phyloP scores from a whole-genome alignment of 2,329 filamentous ascomycete genomes.

The Biscogniauxia marginata region DNA sequence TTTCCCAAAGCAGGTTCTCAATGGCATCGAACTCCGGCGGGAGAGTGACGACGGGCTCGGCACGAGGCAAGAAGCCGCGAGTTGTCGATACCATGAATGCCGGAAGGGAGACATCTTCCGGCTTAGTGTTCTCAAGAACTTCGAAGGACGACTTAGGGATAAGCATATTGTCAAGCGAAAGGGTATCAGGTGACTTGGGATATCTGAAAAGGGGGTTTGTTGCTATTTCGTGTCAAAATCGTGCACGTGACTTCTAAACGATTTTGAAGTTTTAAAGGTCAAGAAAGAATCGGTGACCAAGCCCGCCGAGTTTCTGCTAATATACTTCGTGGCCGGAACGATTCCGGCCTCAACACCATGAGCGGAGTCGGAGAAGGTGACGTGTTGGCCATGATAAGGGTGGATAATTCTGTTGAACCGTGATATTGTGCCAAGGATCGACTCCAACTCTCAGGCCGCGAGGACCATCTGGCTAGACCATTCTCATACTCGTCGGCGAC shows the following conservation, averaged over 20 bases:
- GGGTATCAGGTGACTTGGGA: neutral
- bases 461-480: neutral
- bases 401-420: neutral
- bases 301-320: conserved; percentile 20
- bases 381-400: neutral
- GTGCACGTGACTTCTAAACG: neutral
- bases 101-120: conserved; percentile 61
- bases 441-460: conserved; percentile 3
- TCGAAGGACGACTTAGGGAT: conserved; percentile 45
- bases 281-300: conserved; percentile 6
- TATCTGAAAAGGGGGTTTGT: neutral
- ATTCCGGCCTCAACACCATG: conserved; percentile 31
- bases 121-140: conserved; percentile 62
- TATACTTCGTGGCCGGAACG: conserved; percentile 36
- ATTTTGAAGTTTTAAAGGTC: conserved; percentile 4
- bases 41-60: conserved; percentile 60
- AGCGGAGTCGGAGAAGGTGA: conserved; percentile 17
- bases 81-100: conserved; percentile 79
- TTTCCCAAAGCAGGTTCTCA: conserved; percentile 46
- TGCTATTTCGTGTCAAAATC: neutral
- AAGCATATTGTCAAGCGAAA: conserved; percentile 18
- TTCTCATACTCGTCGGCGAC: neutral
- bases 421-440: neutral
- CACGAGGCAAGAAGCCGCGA: conserved; percentile 71
- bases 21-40: conserved; percentile 72